Base-by-base conservation (phyloP, 768 basidiomycete species). In the Auriscalpium orientale region DNA sequence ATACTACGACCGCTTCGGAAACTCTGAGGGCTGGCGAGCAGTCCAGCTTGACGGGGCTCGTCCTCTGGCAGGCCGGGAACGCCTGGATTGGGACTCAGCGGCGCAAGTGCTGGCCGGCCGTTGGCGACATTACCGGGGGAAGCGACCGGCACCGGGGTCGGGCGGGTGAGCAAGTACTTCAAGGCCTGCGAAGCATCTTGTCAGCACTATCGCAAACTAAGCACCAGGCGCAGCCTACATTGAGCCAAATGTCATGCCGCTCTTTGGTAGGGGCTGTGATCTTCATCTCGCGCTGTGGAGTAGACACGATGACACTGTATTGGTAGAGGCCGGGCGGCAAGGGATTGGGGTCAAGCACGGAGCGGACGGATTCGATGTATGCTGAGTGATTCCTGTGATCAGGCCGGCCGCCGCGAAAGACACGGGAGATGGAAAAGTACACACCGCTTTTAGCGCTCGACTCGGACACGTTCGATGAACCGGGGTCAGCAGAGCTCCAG, bases 191-290 rank as follows among this genome's bases (percentile, higher is more conserved):
- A 49, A 28, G 56, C 18, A 53, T 44, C 34, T 48, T 50, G 38
- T 62, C 50, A 60, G 56, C 59, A 54, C 51, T 34, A 56, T 54
- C 43, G 40, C 54, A 56, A 35, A 12, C 55, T 22, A 56, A 57
- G 49, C 8, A 34, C 59, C 51, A 60, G 44, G 40, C 59, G 44
- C 49, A 37, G 21, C 84, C 57, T 69, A 94, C 93, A 70, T 85
- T 89, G 53, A 92, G 75, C 97, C 97, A 99, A 58, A 98, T 93
- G 63, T 98, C 95, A 66, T 99, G 97, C 53, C 95, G 79, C 62
- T 98, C 97, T 67, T 91, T 90, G 8, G 87, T 95, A 2, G 89
- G 87, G 7, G 94, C 94, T n/a, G 97, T 98, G 65, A 99, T 87
- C 75, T 97, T 95, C 84, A 98, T 97, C 72, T 99, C 97, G 56